These are phyloP conservation scores for Botrytis byssoidea DNA, from an alignment of 2,329 filamentous ascomycete species.

Conservation along the genomic window DNA sequence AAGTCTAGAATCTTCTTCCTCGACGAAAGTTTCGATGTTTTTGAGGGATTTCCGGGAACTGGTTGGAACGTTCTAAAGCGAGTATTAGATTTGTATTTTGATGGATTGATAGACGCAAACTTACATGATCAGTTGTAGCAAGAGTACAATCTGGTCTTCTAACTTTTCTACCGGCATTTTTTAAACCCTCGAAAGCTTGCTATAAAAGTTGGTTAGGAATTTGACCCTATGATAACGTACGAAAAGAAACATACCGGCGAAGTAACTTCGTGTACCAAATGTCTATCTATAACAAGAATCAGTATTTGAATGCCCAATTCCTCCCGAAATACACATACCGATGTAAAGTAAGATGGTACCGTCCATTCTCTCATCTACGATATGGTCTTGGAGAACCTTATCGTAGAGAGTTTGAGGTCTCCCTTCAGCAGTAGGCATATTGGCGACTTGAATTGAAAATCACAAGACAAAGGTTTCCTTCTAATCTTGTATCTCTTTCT, in stretches of 20 bases:
- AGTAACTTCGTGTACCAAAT: constrained; percentile 97
- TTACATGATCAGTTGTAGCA: constrained; percentile 82
- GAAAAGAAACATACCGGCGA: constrained; percentile 67
- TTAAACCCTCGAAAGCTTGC: constrained; percentile 83
- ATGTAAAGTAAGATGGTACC: constrained; percentile 93
- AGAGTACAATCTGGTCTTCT: constrained; percentile 95
- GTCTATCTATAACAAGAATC: constrained; percentile 62
- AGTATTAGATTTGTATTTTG: constrained; percentile 27
- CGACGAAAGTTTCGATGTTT: constrained; percentile 81
- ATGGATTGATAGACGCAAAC: background rate
- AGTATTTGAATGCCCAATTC: constrained; percentile 13
- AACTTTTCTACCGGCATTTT: constrained; percentile 83
- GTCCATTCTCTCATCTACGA: constrained; percentile 93
- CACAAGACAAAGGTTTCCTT: background rate
- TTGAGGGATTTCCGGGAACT: constrained; percentile 88
- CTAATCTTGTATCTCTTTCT: background rate
- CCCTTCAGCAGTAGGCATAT: constrained; percentile 23
- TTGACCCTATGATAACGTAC: background rate
- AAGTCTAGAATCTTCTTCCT: constrained; percentile 83
- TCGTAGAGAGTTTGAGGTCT: constrained; percentile 73
- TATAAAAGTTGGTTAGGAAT: constrained; percentile 41
- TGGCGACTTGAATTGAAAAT: background rate
- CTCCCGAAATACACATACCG: constrained; percentile 52
- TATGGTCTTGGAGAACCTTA: constrained; percentile 93
- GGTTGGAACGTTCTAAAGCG: constrained; percentile 81